These are phyloP conservation scores for Cicer arietinum DNA, from an alignment of 306 rosid genomes.

Conservation along the genomic window DNA sequence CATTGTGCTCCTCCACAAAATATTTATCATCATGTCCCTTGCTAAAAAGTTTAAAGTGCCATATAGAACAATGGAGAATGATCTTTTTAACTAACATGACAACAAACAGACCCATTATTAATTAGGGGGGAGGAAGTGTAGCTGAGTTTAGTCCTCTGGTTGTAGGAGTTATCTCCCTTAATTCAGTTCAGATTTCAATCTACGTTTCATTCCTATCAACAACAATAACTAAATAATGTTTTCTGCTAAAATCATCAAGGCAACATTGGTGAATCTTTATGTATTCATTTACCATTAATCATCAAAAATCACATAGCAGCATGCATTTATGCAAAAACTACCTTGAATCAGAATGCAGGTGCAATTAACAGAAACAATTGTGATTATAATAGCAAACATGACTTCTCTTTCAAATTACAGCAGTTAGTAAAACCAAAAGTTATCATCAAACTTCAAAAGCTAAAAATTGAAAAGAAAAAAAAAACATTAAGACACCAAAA, in stretches of 20 bases:
- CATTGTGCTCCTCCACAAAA: constrained; percentile 7
- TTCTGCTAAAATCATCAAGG: constrained; percentile 19
- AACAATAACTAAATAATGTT: constrained; percentile 8
- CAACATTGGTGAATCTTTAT: neutral
- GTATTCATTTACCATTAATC: constrained; percentile 19
- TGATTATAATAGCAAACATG: too few species aligned
- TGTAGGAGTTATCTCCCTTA: neutral
- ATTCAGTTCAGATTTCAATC: neutral
- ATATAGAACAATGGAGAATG: neutral
- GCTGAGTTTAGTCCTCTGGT: neutral
- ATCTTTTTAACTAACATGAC: constrained; percentile 1
- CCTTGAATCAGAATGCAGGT: constrained; percentile 28
- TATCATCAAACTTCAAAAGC: neutral
- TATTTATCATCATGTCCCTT: constrained; percentile 25
- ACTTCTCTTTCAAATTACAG: too few species aligned
- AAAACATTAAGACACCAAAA: neutral
- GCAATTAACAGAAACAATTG: neutral
- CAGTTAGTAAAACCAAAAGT: neutral
- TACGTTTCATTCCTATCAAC: neutral
- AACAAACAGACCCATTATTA: too few species aligned
- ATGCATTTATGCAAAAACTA: neutral
- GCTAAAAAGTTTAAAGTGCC: constrained; percentile 6
- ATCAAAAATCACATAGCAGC: constrained; percentile 8
- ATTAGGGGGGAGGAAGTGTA: too few species aligned
- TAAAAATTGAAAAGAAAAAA: constrained; percentile 1